Base-by-base conservation (phyloP, 352 stramenopile species). In the Globisporangium camurandrum region DNA sequence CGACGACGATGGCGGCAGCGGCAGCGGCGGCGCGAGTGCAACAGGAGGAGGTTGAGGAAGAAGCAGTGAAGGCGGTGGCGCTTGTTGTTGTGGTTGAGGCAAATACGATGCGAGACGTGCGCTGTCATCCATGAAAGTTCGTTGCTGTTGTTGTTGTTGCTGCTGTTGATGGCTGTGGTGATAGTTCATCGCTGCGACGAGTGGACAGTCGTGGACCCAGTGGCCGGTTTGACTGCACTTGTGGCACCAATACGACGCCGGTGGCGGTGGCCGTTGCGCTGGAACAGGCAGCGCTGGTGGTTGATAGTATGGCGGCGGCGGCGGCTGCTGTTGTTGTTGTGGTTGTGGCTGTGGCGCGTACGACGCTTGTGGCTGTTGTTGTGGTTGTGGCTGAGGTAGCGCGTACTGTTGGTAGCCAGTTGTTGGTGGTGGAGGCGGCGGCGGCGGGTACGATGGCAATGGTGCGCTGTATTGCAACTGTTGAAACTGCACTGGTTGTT, bases 191-290 rank as follows among this genome's bases (percentile, higher is more conserved):
- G 11, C 57, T 33, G 61, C 64, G n/a, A 14, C 43, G 27, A 60
- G 64, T 31, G 82, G 62, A 45, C 79, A 92, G 16, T 88, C 59
- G 22, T 89, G 73, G 34, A 90, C 90, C 81, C 81, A 93, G 42
- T 93, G 81, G 4, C 81, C 81, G 22, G 76, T 74, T 36, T 77
- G 64, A 16, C 70, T 71, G 57, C 81, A 93, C 31, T 89, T 89
- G 52, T 86, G 78, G 39, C 81, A 93, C 44, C 77, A 66, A 27
- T 93, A 93, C 22, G 70, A 78, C 4, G 64, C 54, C 7, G 78
- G 78, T 2, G 64, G 51, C n/a, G 49, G 39, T 50, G 48, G 40
- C 31, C 49, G 56, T 1, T 19, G 11, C 36, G 14, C 7, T 20
- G 36, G 36, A 5, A 12, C 16, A 11, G 36, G 36, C 22, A n/a